These are phyloP conservation scores for Musa troglodytarum DNA, from an alignment of 176 grass and related monocot species.

Conservation along the genomic window DNA sequence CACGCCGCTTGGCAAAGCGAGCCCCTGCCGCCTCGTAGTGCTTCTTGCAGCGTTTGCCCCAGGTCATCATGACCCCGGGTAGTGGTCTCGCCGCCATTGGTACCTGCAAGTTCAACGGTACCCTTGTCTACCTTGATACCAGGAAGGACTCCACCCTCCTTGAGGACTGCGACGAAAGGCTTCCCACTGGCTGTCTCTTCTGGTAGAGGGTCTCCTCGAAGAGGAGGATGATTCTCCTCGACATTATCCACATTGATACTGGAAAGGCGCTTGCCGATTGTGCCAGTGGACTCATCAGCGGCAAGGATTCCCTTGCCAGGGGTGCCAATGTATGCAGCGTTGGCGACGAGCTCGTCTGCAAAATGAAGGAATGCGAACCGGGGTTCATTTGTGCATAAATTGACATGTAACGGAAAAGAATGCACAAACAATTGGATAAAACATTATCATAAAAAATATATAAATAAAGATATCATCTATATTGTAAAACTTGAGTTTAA, in stretches of 20 bases:
- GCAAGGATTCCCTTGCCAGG: constrained; percentile 13
- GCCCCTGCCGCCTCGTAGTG: not conserved
- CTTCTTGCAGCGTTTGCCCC: no score
- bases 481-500: no score
- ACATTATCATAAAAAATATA: no score
- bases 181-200: not conserved
- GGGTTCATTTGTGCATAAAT: not conserved
- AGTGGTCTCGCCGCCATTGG: constrained; percentile 5
- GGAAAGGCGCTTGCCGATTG: constrained; percentile 3
- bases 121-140: constrained; percentile 13
- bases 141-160: constrained; percentile 9
- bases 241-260: constrained; percentile 4
- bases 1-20: constrained; percentile 4
- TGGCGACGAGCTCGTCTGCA: not conserved
- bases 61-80: constrained; percentile 10
- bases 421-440: no score
- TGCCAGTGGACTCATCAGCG: constrained; percentile 7
- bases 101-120: constrained; percentile 8
- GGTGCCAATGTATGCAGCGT: constrained; percentile 8
- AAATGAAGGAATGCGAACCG: not conserved
- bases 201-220: constrained; percentile 13
- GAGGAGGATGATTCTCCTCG: no score
- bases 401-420: no score
- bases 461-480: no score
- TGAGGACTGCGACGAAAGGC: no score